phyloP scores from a whole-genome alignment of 257 asterid genomes.

The Eucommia ulmoides region DNA sequence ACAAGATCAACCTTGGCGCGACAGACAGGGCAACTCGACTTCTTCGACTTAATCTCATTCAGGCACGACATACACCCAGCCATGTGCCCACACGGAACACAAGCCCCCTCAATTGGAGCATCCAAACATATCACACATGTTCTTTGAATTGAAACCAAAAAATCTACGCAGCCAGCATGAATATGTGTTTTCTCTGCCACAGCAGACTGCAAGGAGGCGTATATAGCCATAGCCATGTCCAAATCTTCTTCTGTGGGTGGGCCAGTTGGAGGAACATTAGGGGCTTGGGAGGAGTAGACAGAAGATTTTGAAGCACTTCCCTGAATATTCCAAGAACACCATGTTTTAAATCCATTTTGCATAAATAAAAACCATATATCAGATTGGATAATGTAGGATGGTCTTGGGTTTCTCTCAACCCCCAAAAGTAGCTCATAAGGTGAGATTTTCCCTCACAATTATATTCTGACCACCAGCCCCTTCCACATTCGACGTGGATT shows the following conservation, averaged over 20 bases:
- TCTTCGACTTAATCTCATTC: conserved; percentile 52
- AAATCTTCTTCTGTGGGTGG: conserved; percentile 44
- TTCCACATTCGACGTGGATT: too few relatives aligned
- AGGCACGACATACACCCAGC: conserved; percentile 87
- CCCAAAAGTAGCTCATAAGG: too few relatives aligned
- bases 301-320: too few relatives aligned
- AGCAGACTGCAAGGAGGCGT: conserved; percentile 54
- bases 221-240: conserved; percentile 47
- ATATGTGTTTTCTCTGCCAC: conserved; percentile 16
- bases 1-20: conserved; percentile 73
- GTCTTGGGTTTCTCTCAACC: too few relatives aligned
- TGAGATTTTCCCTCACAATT: too few relatives aligned
- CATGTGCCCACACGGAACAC: conserved; percentile 91
- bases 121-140: conserved; percentile 70
- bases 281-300: too few relatives aligned
- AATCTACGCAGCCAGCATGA: conserved; percentile 17
- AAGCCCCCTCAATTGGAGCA: conserved; percentile 78
- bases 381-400: too few relatives aligned
- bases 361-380: too few relatives aligned
- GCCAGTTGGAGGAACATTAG: conserved; percentile 38
- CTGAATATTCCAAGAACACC: too few relatives aligned
- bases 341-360: too few relatives aligned
- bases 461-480: too few relatives aligned
- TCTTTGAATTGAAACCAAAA: too few relatives aligned
- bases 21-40: conserved; percentile 90